These are phyloP conservation scores for Blepharisma undulans DNA, from an alignment of 169 alveolate genomes.

Conservation along the genomic window DNA sequence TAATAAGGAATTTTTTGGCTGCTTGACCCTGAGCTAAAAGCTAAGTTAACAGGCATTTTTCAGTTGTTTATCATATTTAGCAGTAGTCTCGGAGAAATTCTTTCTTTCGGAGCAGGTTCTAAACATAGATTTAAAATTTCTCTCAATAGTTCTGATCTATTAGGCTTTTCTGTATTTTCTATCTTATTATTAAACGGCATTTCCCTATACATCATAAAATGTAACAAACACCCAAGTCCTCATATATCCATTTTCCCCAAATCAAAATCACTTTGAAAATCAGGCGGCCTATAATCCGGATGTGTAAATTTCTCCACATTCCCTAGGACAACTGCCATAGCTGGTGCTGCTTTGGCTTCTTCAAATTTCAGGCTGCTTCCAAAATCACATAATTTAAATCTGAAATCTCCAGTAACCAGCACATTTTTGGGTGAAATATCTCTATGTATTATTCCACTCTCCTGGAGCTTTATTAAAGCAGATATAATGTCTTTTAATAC, in stretches of 20 bases:
- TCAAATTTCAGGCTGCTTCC: background rate
- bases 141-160: background rate
- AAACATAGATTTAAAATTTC: background rate
- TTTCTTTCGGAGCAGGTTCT: constrained; percentile 1
- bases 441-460: constrained; percentile 2
- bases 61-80: background rate
- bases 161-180: background rate
- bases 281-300: constrained; percentile 2
- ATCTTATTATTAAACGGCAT: background rate
- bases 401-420: background rate
- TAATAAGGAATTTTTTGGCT: background rate
- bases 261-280: background rate
- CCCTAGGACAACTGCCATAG: background rate
- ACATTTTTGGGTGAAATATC: background rate
- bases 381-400: background rate
- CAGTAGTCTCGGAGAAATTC: background rate
- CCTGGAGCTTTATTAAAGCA: background rate
- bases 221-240: constrained; percentile 22
- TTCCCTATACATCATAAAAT: background rate
- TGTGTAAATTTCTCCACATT: background rate
- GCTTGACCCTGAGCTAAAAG: background rate
- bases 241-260: constrained; percentile 17
- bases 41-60: background rate
- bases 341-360: background rate
- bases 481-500: background rate